These are phyloP conservation scores for Cicer arietinum DNA, from an alignment of 306 rosid species.

Conservation along the genomic window DNA sequence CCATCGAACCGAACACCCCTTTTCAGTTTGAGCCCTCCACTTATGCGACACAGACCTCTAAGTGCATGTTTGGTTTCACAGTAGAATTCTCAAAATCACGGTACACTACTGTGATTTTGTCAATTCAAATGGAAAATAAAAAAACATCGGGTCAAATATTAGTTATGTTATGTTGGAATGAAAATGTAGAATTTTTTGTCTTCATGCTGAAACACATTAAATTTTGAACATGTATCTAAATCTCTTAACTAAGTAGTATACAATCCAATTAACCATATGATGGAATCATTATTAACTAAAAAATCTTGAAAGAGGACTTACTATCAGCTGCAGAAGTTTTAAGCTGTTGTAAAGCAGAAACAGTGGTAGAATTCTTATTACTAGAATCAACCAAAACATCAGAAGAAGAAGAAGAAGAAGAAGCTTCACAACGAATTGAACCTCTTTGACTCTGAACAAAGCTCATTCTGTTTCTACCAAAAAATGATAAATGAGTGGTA, in stretches of 20 bases:
- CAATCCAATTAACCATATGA: background rate
- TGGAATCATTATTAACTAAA: background rate
- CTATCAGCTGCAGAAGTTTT: slow-evolving; percentile 89
- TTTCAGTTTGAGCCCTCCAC: too few species aligned
- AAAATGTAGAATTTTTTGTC: background rate
- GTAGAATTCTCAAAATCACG: too few species aligned
- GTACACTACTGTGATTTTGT: too few species aligned
- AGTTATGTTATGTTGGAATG: background rate
- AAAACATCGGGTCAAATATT: too few species aligned
- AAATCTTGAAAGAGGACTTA: slow-evolving; percentile 18
- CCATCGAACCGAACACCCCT: too few species aligned
- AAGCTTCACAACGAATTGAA: slow-evolving; percentile 63
- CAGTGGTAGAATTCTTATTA: slow-evolving; percentile 31
- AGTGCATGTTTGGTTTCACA: too few species aligned
- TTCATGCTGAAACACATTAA: background rate
- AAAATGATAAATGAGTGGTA: slow-evolving; percentile 45
- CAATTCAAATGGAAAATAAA: too few species aligned
- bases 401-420: slow-evolving; percentile 54
- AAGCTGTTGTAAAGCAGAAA: slow-evolving; percentile 91
- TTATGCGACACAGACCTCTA: too few species aligned
- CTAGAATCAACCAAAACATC: slow-evolving; percentile 48
- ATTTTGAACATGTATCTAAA: background rate
- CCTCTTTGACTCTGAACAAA: slow-evolving; percentile 51
- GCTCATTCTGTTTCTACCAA: slow-evolving; percentile 47
- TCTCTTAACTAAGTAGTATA: background rate